These are phyloP conservation scores for Suillus discolor DNA, from an alignment of 768 basidiomycete species.

Conservation along the genomic window DNA sequence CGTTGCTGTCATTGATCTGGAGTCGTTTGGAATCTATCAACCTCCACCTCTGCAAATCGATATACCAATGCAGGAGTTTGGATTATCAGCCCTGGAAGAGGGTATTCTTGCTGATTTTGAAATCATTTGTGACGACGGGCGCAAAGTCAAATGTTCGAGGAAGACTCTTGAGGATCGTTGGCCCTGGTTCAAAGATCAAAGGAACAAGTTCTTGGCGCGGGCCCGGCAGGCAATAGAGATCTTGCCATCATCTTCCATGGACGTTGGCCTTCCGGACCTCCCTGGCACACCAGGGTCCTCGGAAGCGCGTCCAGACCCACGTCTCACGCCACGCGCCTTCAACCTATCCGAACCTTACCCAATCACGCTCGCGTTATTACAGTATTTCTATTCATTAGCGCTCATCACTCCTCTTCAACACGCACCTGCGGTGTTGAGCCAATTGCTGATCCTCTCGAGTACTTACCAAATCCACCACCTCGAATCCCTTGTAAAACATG, in stretches of 20 bases:
- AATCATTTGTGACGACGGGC: constrained; percentile 88
- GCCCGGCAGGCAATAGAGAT: constrained; percentile 59
- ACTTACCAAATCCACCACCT: constrained; percentile 82
- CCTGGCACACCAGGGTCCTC: constrained; percentile 51
- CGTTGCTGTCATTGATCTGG: constrained; percentile 86
- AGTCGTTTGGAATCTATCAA: constrained; percentile 95
- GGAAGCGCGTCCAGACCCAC: constrained; percentile 68
- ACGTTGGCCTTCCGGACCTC: constrained; percentile 63
- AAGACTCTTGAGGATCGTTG: constrained; percentile 88
- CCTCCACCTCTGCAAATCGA: constrained; percentile 71
- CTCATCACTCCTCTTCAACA: constrained; percentile 91
- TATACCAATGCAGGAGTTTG: constrained; percentile 79
- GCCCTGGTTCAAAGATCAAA: constrained; percentile 90
- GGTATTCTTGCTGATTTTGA: constrained; percentile 87
- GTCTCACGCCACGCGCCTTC: constrained; percentile 78
- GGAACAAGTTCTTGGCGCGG: constrained; percentile 56
- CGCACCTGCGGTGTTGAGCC: constrained; percentile 85
- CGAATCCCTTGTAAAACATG: constrained; percentile 82
- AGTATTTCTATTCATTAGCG: constrained; percentile 90
- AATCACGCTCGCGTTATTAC: constrained; percentile 83
- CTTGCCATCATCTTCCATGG: constrained; percentile 62
- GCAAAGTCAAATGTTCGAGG: constrained; percentile 79
- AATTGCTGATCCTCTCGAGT: constrained; percentile 79
- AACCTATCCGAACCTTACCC: constrained; percentile 88
- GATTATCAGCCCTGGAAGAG: constrained; percentile 83